Evolutionary conservation across 495 filamentous ascomycete genomes (phyloP), one percentile per base, ranked within the genome.

Genomic region (Penicillium angulare): DNA sequence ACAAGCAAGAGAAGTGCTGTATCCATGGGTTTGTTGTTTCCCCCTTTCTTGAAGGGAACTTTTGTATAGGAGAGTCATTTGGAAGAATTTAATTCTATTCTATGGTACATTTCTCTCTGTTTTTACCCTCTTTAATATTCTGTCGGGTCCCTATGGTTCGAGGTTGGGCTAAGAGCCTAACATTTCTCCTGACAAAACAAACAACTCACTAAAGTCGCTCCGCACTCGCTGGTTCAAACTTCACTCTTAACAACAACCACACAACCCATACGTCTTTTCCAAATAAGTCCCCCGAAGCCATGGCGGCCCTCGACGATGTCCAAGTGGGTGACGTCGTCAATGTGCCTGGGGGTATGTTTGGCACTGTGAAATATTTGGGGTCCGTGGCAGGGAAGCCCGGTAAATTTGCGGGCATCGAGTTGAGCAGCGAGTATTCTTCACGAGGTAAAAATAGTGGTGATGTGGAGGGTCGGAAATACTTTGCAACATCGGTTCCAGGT

Each of bases 371-470:
- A 67, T 99, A 92, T 64, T 75, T 99, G 52, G 93, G 93, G 4
- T 73, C 73, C 31, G 92, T 99, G 26, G 81, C 84, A 41, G 92
- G 92, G 47, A 96, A 96, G 75, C 89, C 87, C 43, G 93, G 93
- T 32, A 79, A 81, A 10, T 99, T 97, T 75, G 91, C 87, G 21
- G 93, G 93, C n/a, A 89, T 99, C 36, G 95, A 99, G 66, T 74
- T 99, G 52, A 85, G 87, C 56, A 72, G 80, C 44, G 89, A 95
- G 54, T 90, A 83, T 65, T 86, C 92, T 36, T 67, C 76, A 27
- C 81, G 88, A 61, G 93, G 93, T 26, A 98, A 99, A 75, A 99
- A 99, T 63, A 92, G 79, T 58, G 93, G 93, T 29, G 92, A 95
- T 72, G 95, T 99, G 40, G 93, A 99, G 53, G 95, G 93, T 20